Evolutionary conservation across 139 green algal genomes (phyloP).

Genomic region (Micromonas commoda): DNA sequence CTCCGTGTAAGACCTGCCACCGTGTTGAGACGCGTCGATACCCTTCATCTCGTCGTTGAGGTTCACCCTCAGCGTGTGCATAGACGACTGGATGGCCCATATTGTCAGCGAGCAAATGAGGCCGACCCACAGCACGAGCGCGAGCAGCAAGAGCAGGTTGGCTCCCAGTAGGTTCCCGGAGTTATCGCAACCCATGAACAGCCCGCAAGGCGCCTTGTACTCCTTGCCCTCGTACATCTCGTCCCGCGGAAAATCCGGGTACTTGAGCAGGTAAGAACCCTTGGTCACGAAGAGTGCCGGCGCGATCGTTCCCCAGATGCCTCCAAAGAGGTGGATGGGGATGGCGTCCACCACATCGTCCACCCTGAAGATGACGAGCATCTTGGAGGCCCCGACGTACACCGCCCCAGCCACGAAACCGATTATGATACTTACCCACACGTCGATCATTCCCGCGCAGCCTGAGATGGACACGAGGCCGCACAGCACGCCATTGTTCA

Average conservation of each 20-base stretch:
- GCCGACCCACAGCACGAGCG: constrained; percentile 57
- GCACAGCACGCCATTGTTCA: constrained; percentile 48
- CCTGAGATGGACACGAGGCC: constrained; percentile 51
- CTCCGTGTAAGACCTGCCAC: constrained; percentile 38
- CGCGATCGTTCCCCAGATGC: constrained; percentile 42
- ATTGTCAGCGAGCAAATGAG: constrained; percentile 56
- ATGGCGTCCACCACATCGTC: constrained; percentile 56
- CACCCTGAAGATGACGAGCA: constrained; percentile 33
- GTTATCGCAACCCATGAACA: constrained; percentile 31
- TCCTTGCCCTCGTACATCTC: constrained; percentile 35
- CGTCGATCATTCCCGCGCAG: constrained; percentile 38
- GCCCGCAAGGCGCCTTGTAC: constrained; percentile 44
- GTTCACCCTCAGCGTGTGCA: constrained; percentile 40
- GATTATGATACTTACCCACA: constrained; percentile 44
- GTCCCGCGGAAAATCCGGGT: no score
- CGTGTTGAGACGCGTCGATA: constrained; percentile 50
- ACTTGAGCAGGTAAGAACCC: neutral
- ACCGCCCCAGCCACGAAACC: constrained; percentile 40
- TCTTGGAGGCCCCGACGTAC: constrained; percentile 25
- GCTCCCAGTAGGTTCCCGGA: constrained; percentile 40
- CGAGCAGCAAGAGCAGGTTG: constrained; percentile 55
- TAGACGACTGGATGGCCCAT: constrained; percentile 40
- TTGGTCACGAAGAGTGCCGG: constrained; percentile 29
- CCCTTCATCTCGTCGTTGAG: constrained; percentile 41
- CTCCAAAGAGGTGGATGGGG: constrained; percentile 51